Evolutionary conservation across 257 asterid species (phyloP), one percentile per base, ranked within the genome.

Genomic region (Ballota nigra): DNA sequence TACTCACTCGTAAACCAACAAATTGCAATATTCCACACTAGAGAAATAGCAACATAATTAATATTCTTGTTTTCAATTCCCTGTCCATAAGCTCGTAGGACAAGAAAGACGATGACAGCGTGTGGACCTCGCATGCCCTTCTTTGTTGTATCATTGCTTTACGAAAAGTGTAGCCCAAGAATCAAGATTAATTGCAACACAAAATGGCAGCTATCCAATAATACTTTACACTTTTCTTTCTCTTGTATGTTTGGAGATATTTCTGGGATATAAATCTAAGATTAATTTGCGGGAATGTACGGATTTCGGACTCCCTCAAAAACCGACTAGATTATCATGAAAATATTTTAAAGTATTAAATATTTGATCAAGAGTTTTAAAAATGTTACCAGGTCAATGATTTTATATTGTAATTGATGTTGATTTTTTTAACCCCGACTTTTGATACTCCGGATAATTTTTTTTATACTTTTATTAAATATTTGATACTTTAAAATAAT

Each of bases 1-100:
- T n/a, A n/a, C n/a, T n/a, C n/a, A n/a, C 68, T 94, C 98, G 36
- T 91, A 94, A 33, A 94, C 94, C 72, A 94, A 71, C 82, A 94
- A 77, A 41, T 78, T 91, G 69, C 92, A 87, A 2, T n/a, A n/a
- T n/a, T 84, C 96, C 43, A 81, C 56, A 34, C 92, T 81, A 13
- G 96, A 87, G 82, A 87, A 86, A 40, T 86, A 94, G 77, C 96
- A 85, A 26, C 85, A 94, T 18, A 94, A 72, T 74, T 94, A 22
- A 94, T 94, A 31, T 94, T 94, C 89, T 91, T 94, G 85, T 85
- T 73, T 86, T 87, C 69, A 93, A 72, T 62, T 81, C 98, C 82
- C 80, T 85, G 82, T 87, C 96, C 10, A 90, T 51, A 70, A 55
- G 43, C 72, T 93, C 95, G 11, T 81, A 91, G 3, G 95, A 94